A percentile compares a stretch with the other conserved stretches of the same genome.
These are phyloP conservation scores for Coccomyxa subellipsoidea DNA, from an alignment of 163 green algal genomes.

Conservation along the genomic window DNA sequence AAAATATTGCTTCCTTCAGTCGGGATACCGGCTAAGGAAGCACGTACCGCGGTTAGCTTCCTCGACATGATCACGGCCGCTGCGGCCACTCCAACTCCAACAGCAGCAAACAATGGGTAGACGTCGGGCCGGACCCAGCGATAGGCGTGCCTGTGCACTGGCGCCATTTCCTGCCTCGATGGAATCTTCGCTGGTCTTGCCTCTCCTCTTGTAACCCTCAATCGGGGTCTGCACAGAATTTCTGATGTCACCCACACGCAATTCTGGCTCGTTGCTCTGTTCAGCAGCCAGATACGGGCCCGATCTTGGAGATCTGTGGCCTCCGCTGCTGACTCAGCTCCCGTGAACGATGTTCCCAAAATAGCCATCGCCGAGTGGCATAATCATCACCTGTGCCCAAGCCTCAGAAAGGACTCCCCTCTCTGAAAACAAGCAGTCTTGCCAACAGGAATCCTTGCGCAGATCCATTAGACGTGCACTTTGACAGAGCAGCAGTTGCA, in stretches of 20 bases:
- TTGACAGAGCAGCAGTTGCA: no score
- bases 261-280: neutral
- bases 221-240: neutral
- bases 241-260: neutral
- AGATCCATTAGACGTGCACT: no score
- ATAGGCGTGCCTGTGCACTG: neutral
- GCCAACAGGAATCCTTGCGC: no score
- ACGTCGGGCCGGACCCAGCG: neutral
- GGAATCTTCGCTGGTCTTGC: neutral
- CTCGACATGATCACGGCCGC: constrained; percentile 3
- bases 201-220: neutral
- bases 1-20: no score
- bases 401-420: no score
- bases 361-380: neutral
- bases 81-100: neutral
- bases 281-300: neutral
- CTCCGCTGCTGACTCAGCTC: no score
- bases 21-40: neutral
- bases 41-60: constrained; percentile 4
- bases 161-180: neutral
- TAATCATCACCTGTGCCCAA: neutral
- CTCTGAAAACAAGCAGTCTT: no score
- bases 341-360: neutral
- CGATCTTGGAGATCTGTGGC: neutral
- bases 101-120: neutral